Base-by-base conservation (phyloP, 176 grass and related monocot species). In the Thinopyrum elongatum region DNA sequence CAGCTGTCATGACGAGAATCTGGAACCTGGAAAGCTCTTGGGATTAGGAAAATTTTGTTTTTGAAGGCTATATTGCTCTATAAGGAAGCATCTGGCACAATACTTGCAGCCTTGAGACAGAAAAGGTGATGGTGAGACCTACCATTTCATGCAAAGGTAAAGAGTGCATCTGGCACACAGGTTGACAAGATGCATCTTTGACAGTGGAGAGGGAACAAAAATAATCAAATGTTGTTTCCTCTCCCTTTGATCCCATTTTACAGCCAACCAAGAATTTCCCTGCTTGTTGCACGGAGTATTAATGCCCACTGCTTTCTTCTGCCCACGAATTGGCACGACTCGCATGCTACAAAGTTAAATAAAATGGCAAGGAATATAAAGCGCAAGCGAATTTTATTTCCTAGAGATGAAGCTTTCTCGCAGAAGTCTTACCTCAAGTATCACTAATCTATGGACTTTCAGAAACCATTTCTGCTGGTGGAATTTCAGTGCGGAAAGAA, bases 161-260 rank as follows among this genome's bases (percentile, higher is more conserved):
- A 80, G 35, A 8, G 8, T 80, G 19, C 53, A 72, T 66, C 76
- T 69, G 28, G 80, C 80, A 91, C 78, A 85, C 70, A 90, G 81
- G 30, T 86, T 86, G 85, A 66, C 81, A 77, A 34, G 90, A 86
- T 76, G 89, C 82, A 71, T 89, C 62, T 92, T 79, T 87, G 26
- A 29, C 51, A 88, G 87, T 93, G 94, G 87, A 81, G 78, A 67
- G 68, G 49, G 82, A 91, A 93, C 74, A 41, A 70, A 79, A 83
- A 78, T 86, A 90, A 57, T 83, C n/a, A 79, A 86, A 73, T 53
- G 19, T 72, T 79, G 36, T 57, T 71, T 63, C 30, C 49, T 77
- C 6, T 70, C 17, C 38, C 14, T 69, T 57, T 71, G 17, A 66
- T 70, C 35, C 17, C 39, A 82, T 74, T 71, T 71, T 88, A 8